These are phyloP conservation scores for Mortierella alpina DNA, from an alignment of 192 early-diverging fungal species.

Conservation along the genomic window DNA sequence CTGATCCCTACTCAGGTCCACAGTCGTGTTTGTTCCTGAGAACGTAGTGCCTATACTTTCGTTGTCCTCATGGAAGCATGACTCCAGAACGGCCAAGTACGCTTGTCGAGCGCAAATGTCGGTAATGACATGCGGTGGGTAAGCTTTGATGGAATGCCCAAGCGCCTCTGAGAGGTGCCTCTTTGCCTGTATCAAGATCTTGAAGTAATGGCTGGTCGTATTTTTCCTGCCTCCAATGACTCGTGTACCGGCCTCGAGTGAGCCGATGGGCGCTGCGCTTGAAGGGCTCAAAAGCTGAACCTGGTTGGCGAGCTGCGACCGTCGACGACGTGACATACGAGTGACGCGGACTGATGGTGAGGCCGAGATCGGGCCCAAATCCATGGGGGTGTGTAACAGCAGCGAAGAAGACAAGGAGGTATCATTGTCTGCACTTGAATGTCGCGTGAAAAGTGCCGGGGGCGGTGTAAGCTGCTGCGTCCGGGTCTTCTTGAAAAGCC, in stretches of 20 bases:
- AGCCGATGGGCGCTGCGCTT: background rate
- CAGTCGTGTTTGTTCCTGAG: background rate
- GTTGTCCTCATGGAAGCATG: slow-evolving; percentile 21
- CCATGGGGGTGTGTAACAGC: too few species aligned
- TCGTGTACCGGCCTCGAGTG: too few species aligned
- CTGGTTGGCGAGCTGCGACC: slow-evolving; percentile 16
- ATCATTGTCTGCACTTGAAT: background rate
- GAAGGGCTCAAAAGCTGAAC: background rate
- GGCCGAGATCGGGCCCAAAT: background rate
- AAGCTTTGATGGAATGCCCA: background rate
- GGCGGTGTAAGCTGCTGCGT: background rate
- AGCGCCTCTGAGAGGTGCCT: slow-evolving; percentile 16
- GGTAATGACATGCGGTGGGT: slow-evolving; percentile 21
- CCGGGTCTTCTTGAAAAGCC: slow-evolving; percentile 20
- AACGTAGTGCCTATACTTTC: background rate
- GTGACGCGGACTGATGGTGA: slow-evolving; percentile 38
- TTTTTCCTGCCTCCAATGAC: background rate
- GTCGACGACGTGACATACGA: slow-evolving; percentile 28
- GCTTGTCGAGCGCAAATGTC: slow-evolving; percentile 26
- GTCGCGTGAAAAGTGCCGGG: background rate
- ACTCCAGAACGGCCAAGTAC: slow-evolving; percentile 25
- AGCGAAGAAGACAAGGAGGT: too few species aligned
- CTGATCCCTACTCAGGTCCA: background rate
- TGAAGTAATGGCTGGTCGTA: slow-evolving; percentile 1
- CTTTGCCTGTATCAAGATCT: slow-evolving; percentile 14